Base-by-base conservation (phyloP, 129 eudicot genomes). In the Lactuca sativa region DNA sequence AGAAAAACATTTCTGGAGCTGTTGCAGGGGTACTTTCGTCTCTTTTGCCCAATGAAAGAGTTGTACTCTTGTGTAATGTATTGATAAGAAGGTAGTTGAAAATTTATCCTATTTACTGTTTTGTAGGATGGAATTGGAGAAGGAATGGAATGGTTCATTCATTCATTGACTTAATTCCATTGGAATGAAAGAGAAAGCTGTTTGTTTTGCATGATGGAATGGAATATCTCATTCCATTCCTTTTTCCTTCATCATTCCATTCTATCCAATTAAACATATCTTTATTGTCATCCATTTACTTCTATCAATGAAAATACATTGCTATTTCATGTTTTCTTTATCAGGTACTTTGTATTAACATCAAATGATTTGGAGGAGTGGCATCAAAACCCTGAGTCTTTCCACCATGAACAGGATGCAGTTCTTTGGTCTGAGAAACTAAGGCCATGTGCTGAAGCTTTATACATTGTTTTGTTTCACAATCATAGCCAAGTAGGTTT, bases 371-470 rank as follows among this genome's bases (percentile, higher is more conserved):
- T 95, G 86, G 99, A 95, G 71, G 96, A 85, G 70, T 90, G 99
- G 99, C 82, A 78, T 81, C 87, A 85, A 63, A 90, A 85, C 71
- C 99, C 99, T 0, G 99, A 95, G 82, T 67, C 81, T 21, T 95
- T 95, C 76, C 93, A 95, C 74, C 97, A 95, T 53, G 99, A 95
- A 79, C 96, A 95, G 77, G 99, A 90, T 78, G 88, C 96, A 58
- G 90, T 95, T 82, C 86, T 81, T 75, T 95, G 99, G 99, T 90
- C 97, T n/a, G 99, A 95, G 77, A 95, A 86, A 78, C 80, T 90
- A 44, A 88, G 99, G 84, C 97, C 99, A 32, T 95, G 99, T 79
- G 99, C 99, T 68, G 99, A 90, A 90, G 99, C 99, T 52, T 80
- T 95, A 52, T 95, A 90, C 80, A 95, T 90, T 18, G 96, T 95